phyloP scores from a whole-genome alignment of 2,329 filamentous ascomycete species.

The Scedosporium boydii region DNA sequence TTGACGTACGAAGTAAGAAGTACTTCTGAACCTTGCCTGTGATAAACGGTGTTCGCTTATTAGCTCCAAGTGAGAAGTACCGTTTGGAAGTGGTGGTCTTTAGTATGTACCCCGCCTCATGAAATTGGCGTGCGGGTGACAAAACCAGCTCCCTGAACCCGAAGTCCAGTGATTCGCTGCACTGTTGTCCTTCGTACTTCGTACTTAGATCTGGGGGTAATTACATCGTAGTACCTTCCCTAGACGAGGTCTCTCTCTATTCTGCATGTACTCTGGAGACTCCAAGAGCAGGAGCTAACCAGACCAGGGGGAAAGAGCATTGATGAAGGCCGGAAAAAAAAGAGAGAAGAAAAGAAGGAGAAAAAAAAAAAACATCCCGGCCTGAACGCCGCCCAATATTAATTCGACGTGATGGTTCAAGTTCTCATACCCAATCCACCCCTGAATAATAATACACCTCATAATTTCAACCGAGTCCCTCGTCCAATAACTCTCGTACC shows the following conservation, averaged over 20 bases:
- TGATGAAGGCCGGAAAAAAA: not conserved
- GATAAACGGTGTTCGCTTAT: not conserved
- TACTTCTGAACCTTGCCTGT: not conserved
- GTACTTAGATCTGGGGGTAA: not conserved
- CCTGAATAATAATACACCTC: conserved; percentile 6
- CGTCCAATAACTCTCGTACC: not conserved
- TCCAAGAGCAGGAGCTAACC: not conserved
- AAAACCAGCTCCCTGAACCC: not conserved
- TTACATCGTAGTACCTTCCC: too few species aligned
- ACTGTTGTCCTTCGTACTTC: not conserved
- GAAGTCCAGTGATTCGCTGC: not conserved
- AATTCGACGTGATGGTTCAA: conserved; percentile 6
- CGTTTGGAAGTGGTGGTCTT: not conserved
- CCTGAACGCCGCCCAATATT: conserved; percentile 1
- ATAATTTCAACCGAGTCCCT: conserved; percentile 1
- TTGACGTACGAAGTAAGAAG: not conserved
- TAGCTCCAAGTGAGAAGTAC: not conserved
- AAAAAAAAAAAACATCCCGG: not conserved
- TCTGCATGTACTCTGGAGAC: not conserved
- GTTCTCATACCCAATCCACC: conserved; percentile 4
- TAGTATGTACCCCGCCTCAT: not conserved
- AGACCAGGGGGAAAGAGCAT: not conserved
- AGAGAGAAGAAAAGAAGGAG: not conserved
- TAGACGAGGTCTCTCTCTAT: not conserved
- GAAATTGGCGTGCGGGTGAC: not conserved